These are phyloP conservation scores for Cryptococcus amylolentus DNA, from an alignment of 1,284 basidiomycete genomes.

Conservation along the genomic window DNA sequence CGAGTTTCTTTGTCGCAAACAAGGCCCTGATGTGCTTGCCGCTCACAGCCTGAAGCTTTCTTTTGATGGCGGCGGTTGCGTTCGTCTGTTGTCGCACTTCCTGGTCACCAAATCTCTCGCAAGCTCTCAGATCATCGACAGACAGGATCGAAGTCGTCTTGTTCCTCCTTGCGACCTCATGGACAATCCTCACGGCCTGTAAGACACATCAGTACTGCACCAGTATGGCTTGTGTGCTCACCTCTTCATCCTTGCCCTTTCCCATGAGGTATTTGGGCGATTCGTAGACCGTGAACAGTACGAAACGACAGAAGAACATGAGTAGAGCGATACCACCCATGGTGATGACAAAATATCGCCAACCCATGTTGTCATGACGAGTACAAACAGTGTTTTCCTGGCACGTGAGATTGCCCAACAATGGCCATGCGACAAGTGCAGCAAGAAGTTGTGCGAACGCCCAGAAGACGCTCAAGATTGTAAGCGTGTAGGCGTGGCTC, in stretches of 20 bases:
- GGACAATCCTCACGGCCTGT: conserved; percentile 53
- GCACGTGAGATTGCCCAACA: conserved; percentile 28
- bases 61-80: conserved; percentile 22
- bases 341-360: conserved; percentile 56
- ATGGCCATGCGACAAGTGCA: conserved; percentile 32
- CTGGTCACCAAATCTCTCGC: conserved; percentile 22
- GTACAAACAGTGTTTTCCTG: conserved; percentile 16
- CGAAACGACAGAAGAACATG: conserved; percentile 42
- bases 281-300: conserved; percentile 55
- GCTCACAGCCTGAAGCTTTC: conserved; percentile 49
- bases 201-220: too few relatives aligned
- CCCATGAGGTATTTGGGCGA: conserved; percentile 55
- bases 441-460: conserved; percentile 54
- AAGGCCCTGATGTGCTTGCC: conserved; percentile 56
- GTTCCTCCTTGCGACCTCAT: conserved; percentile 56
- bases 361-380: conserved; percentile 33
- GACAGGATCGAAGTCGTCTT: conserved; percentile 55
- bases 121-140: conserved; percentile 52
- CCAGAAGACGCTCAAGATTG: conserved; percentile 64
- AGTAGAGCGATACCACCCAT: conserved; percentile 56
- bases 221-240: too few relatives aligned
- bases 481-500: conserved; percentile 58
- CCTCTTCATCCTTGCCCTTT: conserved; percentile 59
- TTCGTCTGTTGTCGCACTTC: conserved; percentile 11
- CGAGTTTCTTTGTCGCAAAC: conserved; percentile 56